A percentile compares a stretch with the other conserved stretches of the same genome.
phyloP scores from a whole-genome alignment of 208 protist species.

The Wallacemonas sp. region DNA sequence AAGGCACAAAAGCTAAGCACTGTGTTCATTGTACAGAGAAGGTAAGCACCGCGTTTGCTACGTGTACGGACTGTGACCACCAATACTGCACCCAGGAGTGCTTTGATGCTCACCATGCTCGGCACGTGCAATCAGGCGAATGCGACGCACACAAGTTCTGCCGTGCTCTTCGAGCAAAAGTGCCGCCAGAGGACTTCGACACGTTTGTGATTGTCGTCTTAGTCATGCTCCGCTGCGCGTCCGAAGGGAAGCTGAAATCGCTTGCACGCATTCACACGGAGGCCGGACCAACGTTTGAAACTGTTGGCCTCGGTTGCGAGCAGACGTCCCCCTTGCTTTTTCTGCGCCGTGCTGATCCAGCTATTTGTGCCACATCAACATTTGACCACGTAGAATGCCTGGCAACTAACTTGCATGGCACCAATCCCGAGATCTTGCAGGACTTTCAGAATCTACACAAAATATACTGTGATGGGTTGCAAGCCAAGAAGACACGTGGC shows the following conservation, averaged over 20 bases:
- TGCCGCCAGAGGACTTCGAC: constrained; percentile 29
- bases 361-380: constrained; percentile 4
- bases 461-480: constrained; percentile 16
- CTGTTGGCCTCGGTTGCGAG: constrained; percentile 23
- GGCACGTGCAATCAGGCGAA: constrained; percentile 18
- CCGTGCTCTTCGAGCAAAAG: not conserved
- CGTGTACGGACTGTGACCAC: constrained; percentile 18
- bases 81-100: constrained; percentile 28
- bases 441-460: constrained; percentile 29
- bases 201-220: constrained; percentile 34
- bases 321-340: constrained; percentile 18
- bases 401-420: constrained; percentile 24
- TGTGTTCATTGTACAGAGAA: constrained; percentile 29
- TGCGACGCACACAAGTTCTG: constrained; percentile 27
- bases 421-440: constrained; percentile 23
- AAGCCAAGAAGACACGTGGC: constrained; percentile 21
- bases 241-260: constrained; percentile 17
- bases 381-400: constrained; percentile 40
- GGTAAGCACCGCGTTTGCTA: not conserved
- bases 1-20: not conserved
- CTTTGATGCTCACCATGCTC: not conserved
- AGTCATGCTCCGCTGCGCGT: constrained; percentile 18
- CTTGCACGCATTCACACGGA: not conserved
- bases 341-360: not conserved
- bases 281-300: constrained; percentile 12